Evolutionary conservation across 768 basidiomycete genomes (phyloP).

Genomic region (Lactifluus hygrophoroides): DNA sequence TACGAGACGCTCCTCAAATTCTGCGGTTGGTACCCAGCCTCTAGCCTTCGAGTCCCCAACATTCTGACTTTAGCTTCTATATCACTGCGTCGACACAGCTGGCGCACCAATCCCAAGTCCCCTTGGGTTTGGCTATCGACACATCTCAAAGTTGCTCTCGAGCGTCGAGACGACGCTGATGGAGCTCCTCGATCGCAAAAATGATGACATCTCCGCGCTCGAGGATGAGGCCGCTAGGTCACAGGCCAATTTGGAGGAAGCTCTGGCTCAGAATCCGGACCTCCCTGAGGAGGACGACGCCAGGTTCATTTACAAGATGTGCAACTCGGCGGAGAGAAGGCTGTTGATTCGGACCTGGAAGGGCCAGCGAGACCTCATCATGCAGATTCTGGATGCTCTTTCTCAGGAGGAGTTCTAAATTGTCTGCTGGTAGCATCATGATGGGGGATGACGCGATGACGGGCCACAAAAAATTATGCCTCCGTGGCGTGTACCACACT

Average conservation of each 20-base stretch:
- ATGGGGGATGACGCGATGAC: too few relatives aligned
- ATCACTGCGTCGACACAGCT: background rate
- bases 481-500: background rate
- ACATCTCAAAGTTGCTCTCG: background rate
- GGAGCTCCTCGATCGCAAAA: background rate
- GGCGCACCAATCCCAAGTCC: background rate
- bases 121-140: background rate
- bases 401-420: background rate
- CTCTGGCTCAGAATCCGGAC: background rate
- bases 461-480: too few relatives aligned
- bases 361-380: background rate
- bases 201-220: background rate
- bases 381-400: background rate
- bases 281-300: background rate
- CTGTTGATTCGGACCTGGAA: background rate
- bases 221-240: background rate
- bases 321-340: background rate
- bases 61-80: background rate
- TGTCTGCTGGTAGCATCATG: background rate
- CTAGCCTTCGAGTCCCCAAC: background rate
- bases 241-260: background rate
- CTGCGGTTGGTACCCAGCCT: background rate
- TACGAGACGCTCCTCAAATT: background rate
- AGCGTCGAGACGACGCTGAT: background rate
- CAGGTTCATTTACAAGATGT: background rate